Base-by-base conservation (phyloP, 345 rosid genomes). In the Populus ilicifolia region DNA sequence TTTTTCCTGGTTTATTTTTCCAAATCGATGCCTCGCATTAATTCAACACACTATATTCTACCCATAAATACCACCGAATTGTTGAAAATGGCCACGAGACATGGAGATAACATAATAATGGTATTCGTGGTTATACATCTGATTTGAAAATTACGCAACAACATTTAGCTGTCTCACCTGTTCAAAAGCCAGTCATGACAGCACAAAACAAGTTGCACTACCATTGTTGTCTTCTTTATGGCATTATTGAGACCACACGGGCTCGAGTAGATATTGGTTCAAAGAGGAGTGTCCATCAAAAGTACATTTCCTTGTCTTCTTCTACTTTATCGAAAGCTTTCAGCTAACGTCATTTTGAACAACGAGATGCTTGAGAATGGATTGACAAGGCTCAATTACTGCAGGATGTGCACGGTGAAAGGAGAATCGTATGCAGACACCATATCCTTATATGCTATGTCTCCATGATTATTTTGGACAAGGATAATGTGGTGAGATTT, bases 71-170 rank as follows among this genome's bases (percentile, higher is more conserved):
- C 44, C 68, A 73, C 76, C 38, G 68, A 73, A 73, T 7, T 25
- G 76, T 41, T 59, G 68, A 23, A 20, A 18, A 25, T 27, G 52
- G 61, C 5, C 0, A 67, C 35, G 44, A 30, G 46, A 20, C 27
- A 12, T 8, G 14, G 67, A 72, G 67, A 72, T 35, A 41, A 41
- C 29, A 71, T 30, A 50, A 71, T 69, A 69, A 69, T 43, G 52
- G 29, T 25, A 30, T 33, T 54, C 20, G 50, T 71, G 41, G 21
- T 18, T 20, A 18, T 14, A 65, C 20, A 3, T 46, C 21, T 44
- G 39, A 21, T 21, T 71, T 75, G 78, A 46, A 29, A 44, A 48
- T 75, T 46, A 75, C 17, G 70, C 71, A n/a, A 46, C 78, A 66
- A 21, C 50, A 48, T 46, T 12, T 29, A 43, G 18, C 65, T 74